A percentile compares a stretch with the other conserved stretches of the same genome.
Conservation (phyloP, 805 yeast genomes). For the Ogataea sp. region DNA sequence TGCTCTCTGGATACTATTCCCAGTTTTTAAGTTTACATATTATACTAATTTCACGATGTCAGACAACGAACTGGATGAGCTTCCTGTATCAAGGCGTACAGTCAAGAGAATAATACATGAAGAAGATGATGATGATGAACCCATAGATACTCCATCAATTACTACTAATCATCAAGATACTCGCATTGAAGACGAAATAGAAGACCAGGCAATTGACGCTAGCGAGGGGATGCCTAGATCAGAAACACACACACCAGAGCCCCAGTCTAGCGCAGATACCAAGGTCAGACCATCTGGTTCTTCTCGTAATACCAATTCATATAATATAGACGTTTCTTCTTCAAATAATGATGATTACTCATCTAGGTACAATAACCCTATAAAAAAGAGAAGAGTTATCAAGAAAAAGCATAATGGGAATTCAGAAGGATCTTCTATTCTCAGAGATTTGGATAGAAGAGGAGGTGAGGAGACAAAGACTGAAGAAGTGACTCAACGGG, state of each 20-base stretch:
- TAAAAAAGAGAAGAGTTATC: slow-evolving; percentile 14
- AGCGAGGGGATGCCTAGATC: not conserved
- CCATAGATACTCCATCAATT: not conserved
- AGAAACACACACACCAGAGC: no score
- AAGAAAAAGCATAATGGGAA: slow-evolving; percentile 6
- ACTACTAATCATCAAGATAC: not conserved
- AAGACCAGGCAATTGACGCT: slow-evolving; percentile 12
- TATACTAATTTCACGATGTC: no score
- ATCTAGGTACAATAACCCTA: not conserved
- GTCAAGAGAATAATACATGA: not conserved
- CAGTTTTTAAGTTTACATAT: no score
- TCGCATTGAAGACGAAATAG: slow-evolving; percentile 4
- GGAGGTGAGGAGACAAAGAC: not conserved
- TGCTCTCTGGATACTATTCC: no score
- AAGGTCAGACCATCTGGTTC: not conserved
- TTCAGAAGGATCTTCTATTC: slow-evolving; percentile 8
- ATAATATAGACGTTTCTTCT: not conserved
- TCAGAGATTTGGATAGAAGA: slow-evolving; percentile 6
- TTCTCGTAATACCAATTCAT: not conserved
- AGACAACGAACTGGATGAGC: not conserved
- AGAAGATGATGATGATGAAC: not conserved
- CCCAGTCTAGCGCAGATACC: no score
- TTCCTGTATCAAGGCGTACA: not conserved
- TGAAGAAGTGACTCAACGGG: not conserved
- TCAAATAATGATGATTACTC: not conserved